Evolutionary conservation across 2,329 filamentous ascomycete species (phyloP), one percentile per base, ranked within the genome.

Genomic region (Colletotrichum sp.): DNA sequence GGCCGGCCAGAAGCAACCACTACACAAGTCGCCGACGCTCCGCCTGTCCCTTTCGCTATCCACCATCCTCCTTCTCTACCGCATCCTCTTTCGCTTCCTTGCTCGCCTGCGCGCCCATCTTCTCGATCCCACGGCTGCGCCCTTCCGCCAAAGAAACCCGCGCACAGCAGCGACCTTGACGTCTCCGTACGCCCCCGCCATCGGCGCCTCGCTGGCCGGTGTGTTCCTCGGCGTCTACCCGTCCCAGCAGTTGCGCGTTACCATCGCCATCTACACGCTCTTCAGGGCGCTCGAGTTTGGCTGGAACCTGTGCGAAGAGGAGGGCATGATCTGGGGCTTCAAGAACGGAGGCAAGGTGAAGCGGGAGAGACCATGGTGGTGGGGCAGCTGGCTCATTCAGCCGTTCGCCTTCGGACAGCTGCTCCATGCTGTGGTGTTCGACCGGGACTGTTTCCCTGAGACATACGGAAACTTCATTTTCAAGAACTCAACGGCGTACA

Each of bases 51-150:
- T 96, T 10, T 97, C 95, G 0, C 89, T 98, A 16, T 96, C 96
- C 18, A 91, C 95, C 4, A 95, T 98, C 78, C 90, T 99, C 24
- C 92, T 99, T 59, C 92, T 98, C 77, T 97, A 99, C 84, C 93
- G 97, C 34, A 89, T 98, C 1, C 92, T 99, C 30, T 95, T 96
- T 86, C 95, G 96, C 75, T 98, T 99, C 88, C 95, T 99, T 80
- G 91, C 91, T 30, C 92, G 95, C 32, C 88, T 99, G 59, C 93
- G 96, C 64, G 89, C 91, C 2, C 95, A 95, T 78, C 89, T 99
- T 6, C 92, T 98, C 57, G 93, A 94, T 44, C 91, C 95, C n/a
- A 91, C 95, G 72, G 95, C 96, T 2, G 90, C 91, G 71, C 93
- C 95, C 0, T 98, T 99, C 85, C 91, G 96, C 16, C 88, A 90